Percentiles rank a stretch among this genome's conserved stretches.
These are phyloP conservation scores for Boletus calvinii DNA, from an alignment of 1,284 basidiomycete genomes.

Conservation along the genomic window DNA sequence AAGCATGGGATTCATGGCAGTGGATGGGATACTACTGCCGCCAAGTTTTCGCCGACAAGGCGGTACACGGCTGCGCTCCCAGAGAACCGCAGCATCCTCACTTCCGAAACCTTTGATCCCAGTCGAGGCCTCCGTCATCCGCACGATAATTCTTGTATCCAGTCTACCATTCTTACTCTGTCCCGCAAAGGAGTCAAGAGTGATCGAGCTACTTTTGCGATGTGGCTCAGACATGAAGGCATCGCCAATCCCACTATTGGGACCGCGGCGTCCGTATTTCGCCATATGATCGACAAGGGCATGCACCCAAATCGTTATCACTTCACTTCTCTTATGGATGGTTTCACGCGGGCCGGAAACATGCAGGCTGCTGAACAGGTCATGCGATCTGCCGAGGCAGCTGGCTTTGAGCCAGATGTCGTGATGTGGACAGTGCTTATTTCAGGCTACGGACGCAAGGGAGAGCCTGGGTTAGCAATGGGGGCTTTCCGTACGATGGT, in stretches of 20 bases:
- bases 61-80: conserved; percentile 13
- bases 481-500: conserved; percentile 63
- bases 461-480: conserved; percentile 54
- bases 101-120: conserved; percentile 44
- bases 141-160: conserved; percentile 38
- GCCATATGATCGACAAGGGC: conserved; percentile 58
- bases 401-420: conserved; percentile 53
- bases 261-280: conserved; percentile 52
- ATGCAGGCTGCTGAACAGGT: conserved; percentile 50
- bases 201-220: conserved; percentile 54
- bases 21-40: conserved; percentile 51
- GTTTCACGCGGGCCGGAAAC: conserved; percentile 54
- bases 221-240: conserved; percentile 63
- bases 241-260: conserved; percentile 50
- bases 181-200: conserved; percentile 45
- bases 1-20: conserved; percentile 42
- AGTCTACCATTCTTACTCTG: conserved; percentile 49
- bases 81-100: conserved; percentile 27
- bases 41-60: conserved; percentile 38
- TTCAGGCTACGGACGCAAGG: conserved; percentile 57
- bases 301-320: conserved; percentile 68
- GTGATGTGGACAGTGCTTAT: conserved; percentile 75
- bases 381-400: conserved; percentile 48
- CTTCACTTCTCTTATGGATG: conserved; percentile 68
- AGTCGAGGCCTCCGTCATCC: conserved; percentile 43